phyloP scores from a whole-genome alignment of 192 early-diverging fungal species.

The Coemansia sp. region DNA sequence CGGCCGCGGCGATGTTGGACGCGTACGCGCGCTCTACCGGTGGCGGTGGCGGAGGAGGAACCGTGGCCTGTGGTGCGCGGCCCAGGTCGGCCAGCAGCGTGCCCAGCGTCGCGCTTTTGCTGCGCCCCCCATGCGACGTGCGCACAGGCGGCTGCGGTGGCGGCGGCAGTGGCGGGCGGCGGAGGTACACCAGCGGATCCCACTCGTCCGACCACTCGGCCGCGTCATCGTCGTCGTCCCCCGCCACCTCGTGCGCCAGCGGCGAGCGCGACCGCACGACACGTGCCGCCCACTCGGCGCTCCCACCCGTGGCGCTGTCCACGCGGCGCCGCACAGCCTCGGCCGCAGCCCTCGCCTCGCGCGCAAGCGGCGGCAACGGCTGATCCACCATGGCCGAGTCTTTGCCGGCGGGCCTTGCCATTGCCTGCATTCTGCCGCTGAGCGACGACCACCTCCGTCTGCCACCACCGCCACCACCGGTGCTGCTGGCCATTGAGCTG shows the following conservation, averaged over 20 bases:
- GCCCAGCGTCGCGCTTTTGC: conserved; percentile 14
- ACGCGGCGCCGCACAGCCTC: too few relatives aligned
- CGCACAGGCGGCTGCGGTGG: too few relatives aligned
- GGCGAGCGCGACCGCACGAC: conserved; percentile 8
- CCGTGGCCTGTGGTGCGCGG: too few relatives aligned
- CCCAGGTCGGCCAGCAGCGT: conserved; percentile 27
- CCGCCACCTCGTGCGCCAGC: background rate
- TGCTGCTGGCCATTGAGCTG: background rate
- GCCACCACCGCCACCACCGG: background rate
- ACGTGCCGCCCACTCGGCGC: too few relatives aligned
- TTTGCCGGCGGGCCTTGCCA: conserved; percentile 11
- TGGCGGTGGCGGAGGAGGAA: background rate
- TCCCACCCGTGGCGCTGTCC: conserved; percentile 7
- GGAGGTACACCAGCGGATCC: conserved; percentile 41
- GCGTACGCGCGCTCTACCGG: background rate
- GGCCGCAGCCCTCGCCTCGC: background rate
- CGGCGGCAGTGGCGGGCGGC: conserved; percentile 29
- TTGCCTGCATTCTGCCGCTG: background rate
- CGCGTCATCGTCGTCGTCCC: background rate
- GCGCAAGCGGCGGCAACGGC: background rate
- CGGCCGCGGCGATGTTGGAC: background rate
- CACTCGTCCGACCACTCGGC: conserved; percentile 20
- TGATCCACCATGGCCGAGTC: background rate
- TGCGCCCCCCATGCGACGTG: background rate
- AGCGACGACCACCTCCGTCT: conserved; percentile 26